Conservation (phyloP, 768 basidiomycete species). For the Boletus vinaceobasis region DNA sequence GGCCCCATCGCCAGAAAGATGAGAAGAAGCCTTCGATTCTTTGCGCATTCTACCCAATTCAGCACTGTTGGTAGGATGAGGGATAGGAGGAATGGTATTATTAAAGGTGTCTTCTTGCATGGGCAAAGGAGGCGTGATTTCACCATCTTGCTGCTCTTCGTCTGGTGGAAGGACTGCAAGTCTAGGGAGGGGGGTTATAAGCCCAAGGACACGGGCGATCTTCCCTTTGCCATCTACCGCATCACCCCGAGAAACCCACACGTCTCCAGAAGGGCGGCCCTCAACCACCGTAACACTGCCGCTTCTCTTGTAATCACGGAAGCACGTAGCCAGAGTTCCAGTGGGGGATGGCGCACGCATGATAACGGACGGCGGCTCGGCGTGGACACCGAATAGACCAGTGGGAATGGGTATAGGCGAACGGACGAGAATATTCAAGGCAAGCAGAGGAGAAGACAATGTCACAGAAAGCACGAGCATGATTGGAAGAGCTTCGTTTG, state of each 20-base stretch:
- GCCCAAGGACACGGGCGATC: slow-evolving; percentile 56
- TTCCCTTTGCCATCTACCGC: slow-evolving; percentile 65
- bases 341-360: slow-evolving; percentile 43
- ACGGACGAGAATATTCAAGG: slow-evolving; percentile 55
- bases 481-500: slow-evolving; percentile 42
- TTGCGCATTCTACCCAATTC: slow-evolving; percentile 53
- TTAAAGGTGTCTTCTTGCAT: slow-evolving; percentile 51
- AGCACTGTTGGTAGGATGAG: slow-evolving; percentile 53
- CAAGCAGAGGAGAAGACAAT: slow-evolving; percentile 63
- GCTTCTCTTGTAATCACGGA: slow-evolving; percentile 56
- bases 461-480: slow-evolving; percentile 63
- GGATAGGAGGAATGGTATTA: slow-evolving; percentile 45
- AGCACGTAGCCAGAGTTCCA: slow-evolving; percentile 27
- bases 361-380: slow-evolving; percentile 40
- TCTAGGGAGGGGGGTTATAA: slow-evolving; percentile 62
- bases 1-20: slow-evolving; percentile 48
- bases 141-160: slow-evolving; percentile 33
- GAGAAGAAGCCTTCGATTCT: slow-evolving; percentile 57
- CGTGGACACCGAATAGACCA: slow-evolving; percentile 56
- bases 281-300: slow-evolving; percentile 63
- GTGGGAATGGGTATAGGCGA: slow-evolving; percentile 65
- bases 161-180: slow-evolving; percentile 61
- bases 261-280: slow-evolving; percentile 67
- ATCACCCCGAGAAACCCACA: slow-evolving; percentile 72
- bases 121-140: slow-evolving; percentile 57